Evolutionary conservation across 768 basidiomycete species (phyloP).

Genomic region (Tricholomella constricta): DNA sequence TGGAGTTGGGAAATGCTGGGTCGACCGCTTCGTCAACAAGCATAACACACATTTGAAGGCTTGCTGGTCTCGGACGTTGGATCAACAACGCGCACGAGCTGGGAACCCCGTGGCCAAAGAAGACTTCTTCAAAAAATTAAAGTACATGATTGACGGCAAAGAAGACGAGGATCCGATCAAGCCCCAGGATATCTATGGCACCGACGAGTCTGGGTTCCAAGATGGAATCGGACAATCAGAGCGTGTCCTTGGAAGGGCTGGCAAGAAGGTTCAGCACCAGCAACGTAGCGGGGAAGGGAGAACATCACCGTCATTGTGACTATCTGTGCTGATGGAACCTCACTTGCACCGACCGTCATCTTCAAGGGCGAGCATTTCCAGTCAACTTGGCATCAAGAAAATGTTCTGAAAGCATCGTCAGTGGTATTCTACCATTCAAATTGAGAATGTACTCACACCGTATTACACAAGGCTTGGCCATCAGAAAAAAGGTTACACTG

Average conservation of each 20-base stretch:
- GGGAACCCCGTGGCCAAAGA: conserved; percentile 31
- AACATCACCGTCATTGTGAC: conserved; percentile 39
- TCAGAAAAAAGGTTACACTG: conserved; percentile 35
- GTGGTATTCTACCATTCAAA: conserved; percentile 11
- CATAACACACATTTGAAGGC: conserved; percentile 31
- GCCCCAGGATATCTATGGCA: conserved; percentile 32
- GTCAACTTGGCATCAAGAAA: conserved; percentile 34
- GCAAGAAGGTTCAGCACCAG: conserved; percentile 7
- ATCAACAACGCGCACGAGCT: conserved; percentile 26
- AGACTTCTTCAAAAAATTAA: conserved; percentile 26
- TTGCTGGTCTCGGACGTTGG: conserved; percentile 34
- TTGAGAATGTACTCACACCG: background rate
- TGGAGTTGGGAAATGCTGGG: conserved; percentile 30
- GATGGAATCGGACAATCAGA: conserved; percentile 6
- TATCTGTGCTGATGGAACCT: conserved; percentile 42
- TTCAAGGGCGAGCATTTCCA: conserved; percentile 38
- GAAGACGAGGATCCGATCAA: conserved; percentile 2
- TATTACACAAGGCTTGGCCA: conserved; percentile 26
- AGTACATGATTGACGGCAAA: conserved; percentile 16
- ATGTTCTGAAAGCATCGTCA: conserved; percentile 35
- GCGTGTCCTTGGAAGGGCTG: background rate
- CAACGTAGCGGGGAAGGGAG: conserved; percentile 31
- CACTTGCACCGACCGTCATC: conserved; percentile 34
- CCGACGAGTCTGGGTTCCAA: conserved; percentile 40
- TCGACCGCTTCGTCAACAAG: conserved; percentile 25